phyloP scores from a whole-genome alignment of 2,329 filamentous ascomycete genomes.

The Emydomyces testavorans region DNA sequence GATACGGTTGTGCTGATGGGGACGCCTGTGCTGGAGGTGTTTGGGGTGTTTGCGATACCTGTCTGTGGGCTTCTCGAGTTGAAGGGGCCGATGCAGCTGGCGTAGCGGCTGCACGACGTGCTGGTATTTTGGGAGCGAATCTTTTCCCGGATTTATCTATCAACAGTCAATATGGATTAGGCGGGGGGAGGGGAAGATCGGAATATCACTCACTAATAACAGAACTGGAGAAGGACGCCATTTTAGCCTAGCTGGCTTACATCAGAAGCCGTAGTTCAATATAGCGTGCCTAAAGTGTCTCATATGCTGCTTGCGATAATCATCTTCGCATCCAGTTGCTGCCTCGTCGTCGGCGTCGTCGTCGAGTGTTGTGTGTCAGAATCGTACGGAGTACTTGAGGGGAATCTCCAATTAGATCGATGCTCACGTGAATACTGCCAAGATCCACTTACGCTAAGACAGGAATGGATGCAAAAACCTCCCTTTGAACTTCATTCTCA shows the following conservation, averaged over 20 bases:
- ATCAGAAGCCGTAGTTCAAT: no score
- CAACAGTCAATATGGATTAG: constrained; percentile 8
- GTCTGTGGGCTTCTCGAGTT: constrained; percentile 1
- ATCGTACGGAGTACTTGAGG: no score
- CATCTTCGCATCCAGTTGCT: neutral
- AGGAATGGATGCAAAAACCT: constrained; percentile 31
- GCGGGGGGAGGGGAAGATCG: neutral
- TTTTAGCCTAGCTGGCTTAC: constrained; percentile 13
- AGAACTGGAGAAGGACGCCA: constrained; percentile 45
- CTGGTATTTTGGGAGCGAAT: constrained; percentile 61
- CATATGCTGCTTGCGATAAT: no score
- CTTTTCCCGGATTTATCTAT: constrained; percentile 59
- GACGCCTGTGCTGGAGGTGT: constrained; percentile 14
- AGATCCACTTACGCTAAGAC: constrained; percentile 16
- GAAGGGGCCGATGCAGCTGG: constrained; percentile 3
- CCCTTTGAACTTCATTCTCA: constrained; percentile 22
- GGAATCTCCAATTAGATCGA: neutral
- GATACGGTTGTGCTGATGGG: neutral
- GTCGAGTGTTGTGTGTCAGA: no score
- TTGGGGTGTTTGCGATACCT: constrained; percentile 3
- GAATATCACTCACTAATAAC: constrained; percentile 37
- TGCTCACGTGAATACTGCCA: constrained; percentile 34
- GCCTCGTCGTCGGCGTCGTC: neutral
- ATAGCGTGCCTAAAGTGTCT: no score
- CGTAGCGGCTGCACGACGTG: constrained; percentile 38